phyloP scores from a whole-genome alignment of 202 grass and related monocot genomes.

The Schoenoplectus tabernaemontani region DNA sequence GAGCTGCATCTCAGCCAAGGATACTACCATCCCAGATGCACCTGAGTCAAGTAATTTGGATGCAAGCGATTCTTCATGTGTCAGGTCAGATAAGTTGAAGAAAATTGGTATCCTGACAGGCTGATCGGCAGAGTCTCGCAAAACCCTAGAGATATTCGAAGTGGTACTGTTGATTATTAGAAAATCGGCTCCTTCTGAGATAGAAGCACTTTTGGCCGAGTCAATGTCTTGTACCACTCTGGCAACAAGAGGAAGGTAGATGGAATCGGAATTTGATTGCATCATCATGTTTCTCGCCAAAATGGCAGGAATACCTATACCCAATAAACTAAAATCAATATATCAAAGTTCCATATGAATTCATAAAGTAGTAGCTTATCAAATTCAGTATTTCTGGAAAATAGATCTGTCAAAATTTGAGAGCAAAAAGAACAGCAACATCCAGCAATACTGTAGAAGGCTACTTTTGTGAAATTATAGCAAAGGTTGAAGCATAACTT shows the following conservation, averaged over 20 bases:
- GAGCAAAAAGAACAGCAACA: background rate
- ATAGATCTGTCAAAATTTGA: background rate
- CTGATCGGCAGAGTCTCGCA: conserved; percentile 32
- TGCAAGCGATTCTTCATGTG: conserved; percentile 34
- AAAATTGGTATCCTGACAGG: conserved; percentile 77
- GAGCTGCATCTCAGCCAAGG: conserved; percentile 45
- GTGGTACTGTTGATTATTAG: conserved; percentile 46
- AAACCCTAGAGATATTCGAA: conserved; percentile 27
- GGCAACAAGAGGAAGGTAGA: conserved; percentile 92
- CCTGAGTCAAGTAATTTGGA: conserved; percentile 64
- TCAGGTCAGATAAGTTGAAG: conserved; percentile 35
- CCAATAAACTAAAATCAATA: conserved; percentile 10
- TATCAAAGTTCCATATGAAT: background rate
- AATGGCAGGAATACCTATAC: conserved; percentile 87
- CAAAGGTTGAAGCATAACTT: background rate
- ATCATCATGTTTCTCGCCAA: conserved; percentile 96
- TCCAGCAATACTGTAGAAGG: background rate
- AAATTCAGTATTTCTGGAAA: background rate
- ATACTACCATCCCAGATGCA: conserved; percentile 64
- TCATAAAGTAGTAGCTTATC: background rate
- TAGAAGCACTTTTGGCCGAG: conserved; percentile 61
- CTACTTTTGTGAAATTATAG: background rate
- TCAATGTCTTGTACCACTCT: conserved; percentile 47
- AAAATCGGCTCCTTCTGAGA: conserved; percentile 91
- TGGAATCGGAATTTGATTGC: conserved; percentile 85